These are phyloP conservation scores for Phragmites australis DNA, from an alignment of 176 grass and related monocot species.

Conservation along the genomic window DNA sequence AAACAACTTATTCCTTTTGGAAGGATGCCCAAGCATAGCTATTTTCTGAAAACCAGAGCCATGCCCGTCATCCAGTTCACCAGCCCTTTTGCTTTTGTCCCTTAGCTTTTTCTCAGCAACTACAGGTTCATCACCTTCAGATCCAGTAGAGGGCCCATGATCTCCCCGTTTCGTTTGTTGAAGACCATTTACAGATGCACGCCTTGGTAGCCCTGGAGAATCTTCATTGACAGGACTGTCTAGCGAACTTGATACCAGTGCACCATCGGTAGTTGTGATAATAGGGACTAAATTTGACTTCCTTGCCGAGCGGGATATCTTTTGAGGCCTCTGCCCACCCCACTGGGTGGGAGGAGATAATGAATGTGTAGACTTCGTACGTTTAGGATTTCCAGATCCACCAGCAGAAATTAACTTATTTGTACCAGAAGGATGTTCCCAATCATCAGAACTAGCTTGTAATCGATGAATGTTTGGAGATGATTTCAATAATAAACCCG, in stretches of 20 bases:
- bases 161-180: conserved; percentile 64
- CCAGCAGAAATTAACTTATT: conserved; percentile 68
- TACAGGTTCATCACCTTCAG: conserved; percentile 60
- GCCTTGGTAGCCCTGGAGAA: conserved; percentile 38
- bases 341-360: conserved; percentile 78
- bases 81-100: conserved; percentile 68
- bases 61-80: conserved; percentile 64
- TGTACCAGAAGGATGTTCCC: conserved; percentile 63
- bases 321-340: conserved; percentile 89
- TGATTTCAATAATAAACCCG: conserved; percentile 68
- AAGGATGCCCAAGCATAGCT: conserved; percentile 65
- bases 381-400: conserved; percentile 68
- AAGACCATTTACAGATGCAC: conserved; percentile 46
- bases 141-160: conserved; percentile 54
- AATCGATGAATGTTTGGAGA: conserved; percentile 56
- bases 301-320: conserved; percentile 81
- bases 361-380: conserved; percentile 56
- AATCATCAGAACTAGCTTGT: conserved; percentile 61
- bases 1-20: conserved; percentile 75
- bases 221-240: conserved; percentile 59
- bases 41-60: conserved; percentile 68
- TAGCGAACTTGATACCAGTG: conserved; percentile 43
- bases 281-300: conserved; percentile 79
- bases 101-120: conserved; percentile 73
- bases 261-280: conserved; percentile 51